These are phyloP conservation scores for Teunomyces funiuensis DNA, from an alignment of 805 yeast species.

Conservation along the genomic window DNA sequence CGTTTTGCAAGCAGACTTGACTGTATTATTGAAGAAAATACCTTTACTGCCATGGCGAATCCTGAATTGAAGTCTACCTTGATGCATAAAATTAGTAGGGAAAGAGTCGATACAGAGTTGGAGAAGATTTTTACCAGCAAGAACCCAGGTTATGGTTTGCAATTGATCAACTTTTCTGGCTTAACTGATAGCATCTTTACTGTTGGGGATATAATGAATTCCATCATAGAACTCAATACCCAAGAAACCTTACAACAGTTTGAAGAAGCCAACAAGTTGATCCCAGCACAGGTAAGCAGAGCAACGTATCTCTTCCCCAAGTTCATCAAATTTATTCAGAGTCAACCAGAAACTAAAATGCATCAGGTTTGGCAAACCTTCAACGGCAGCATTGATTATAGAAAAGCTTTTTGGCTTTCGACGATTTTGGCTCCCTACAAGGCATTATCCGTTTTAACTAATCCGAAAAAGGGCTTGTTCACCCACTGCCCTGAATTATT, in stretches of 20 bases:
- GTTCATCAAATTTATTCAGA: constrained; percentile 12
- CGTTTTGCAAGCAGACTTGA: constrained; percentile 82
- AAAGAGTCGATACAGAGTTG: constrained; percentile 84
- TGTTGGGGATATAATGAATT: constrained; percentile 22
- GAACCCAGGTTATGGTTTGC: constrained; percentile 63
- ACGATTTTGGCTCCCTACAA: constrained; percentile 53
- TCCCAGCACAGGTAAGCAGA: constrained; percentile 18
- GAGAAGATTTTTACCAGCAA: constrained; percentile 69
- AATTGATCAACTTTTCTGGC: constrained; percentile 53
- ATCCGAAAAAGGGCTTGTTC: constrained; percentile 34
- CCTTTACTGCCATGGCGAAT: constrained; percentile 64
- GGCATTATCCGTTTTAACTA: constrained; percentile 33
- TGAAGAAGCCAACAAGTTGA: constrained; percentile 12
- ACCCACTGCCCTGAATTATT: constrained; percentile 48
- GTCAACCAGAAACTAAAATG: neutral
- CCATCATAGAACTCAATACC: constrained; percentile 18
- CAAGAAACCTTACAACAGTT: constrained; percentile 14
- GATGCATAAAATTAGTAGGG: constrained; percentile 76
- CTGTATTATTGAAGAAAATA: constrained; percentile 60
- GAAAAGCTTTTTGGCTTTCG: constrained; percentile 46
- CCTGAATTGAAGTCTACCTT: constrained; percentile 58
- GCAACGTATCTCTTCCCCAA: constrained; percentile 23
- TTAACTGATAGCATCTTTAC: constrained; percentile 61
- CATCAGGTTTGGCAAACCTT: neutral
- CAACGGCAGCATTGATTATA: constrained; percentile 4